Evolutionary conservation across 2,329 filamentous ascomycete species (phyloP).

Genomic region (Teratosphaeria destructans): DNA sequence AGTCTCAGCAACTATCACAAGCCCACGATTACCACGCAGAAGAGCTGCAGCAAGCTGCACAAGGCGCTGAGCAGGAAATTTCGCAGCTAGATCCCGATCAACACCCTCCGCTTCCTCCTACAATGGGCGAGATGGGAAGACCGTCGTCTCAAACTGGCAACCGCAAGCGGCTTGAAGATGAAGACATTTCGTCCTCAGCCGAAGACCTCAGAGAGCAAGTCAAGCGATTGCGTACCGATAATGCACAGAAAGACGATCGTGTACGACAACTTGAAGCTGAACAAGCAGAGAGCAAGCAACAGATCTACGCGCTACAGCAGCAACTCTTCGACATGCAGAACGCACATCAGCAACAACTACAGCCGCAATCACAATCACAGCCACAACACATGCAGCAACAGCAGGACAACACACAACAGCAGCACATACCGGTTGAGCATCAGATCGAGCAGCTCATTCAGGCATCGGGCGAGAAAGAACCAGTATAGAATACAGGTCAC

Average conservation of each 20-base stretch:
- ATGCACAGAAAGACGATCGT: conserved; percentile 31
- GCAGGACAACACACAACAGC: background rate
- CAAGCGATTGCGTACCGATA: conserved; percentile 31
- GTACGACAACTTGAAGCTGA: conserved; percentile 13
- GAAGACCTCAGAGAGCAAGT: conserved; percentile 29
- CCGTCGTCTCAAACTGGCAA: conserved; percentile 1
- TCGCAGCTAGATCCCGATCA: background rate
- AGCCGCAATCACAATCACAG: background rate
- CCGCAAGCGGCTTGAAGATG: conserved; percentile 5
- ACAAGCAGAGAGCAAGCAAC: background rate
- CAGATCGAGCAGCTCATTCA: background rate
- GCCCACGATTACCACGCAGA: conserved; percentile 3
- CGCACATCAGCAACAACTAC: background rate
- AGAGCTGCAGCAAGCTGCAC: conserved; percentile 5
- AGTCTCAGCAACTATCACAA: conserved; percentile 9
- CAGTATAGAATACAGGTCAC: background rate
- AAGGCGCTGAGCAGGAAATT: conserved; percentile 6
- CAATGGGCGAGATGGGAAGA: background rate
- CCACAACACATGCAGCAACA: background rate
- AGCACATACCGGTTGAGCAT: background rate
- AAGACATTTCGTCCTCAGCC: conserved; percentile 9
- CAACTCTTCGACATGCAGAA: background rate
- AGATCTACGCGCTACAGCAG: background rate
- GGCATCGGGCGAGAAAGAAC: background rate
- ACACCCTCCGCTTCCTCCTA: background rate